Evolutionary conservation across 805 yeast species (phyloP).

Genomic region (Kurtzmaniella fragi): DNA sequence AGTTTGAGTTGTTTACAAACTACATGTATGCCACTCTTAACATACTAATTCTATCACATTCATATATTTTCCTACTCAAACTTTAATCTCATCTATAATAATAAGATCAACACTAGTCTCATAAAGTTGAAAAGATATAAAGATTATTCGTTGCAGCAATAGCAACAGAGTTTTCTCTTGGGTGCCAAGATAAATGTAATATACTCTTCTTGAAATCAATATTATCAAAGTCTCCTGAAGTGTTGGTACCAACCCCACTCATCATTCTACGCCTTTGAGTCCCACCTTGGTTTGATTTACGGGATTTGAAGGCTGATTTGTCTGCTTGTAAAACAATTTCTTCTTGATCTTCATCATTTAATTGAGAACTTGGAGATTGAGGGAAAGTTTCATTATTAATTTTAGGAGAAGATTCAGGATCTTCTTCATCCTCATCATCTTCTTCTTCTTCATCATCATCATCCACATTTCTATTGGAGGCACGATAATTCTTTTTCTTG

Average conservation of each 20-base stretch:
- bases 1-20: too few relatives aligned
- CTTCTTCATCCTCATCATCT: constrained; percentile 23
- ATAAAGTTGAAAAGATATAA: constrained; percentile 75
- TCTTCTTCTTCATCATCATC: constrained; percentile 43
- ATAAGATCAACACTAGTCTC: constrained; percentile 10
- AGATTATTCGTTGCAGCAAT: constrained; percentile 97
- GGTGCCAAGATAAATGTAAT: constrained; percentile 97
- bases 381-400: constrained; percentile 19
- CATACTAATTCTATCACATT: too few relatives aligned
- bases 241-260: constrained; percentile 43
- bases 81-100: not conserved
- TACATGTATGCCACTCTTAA: too few relatives aligned
- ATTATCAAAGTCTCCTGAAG: constrained; percentile 66
- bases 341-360: constrained; percentile 34
- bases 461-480: constrained; percentile 11
- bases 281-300: constrained; percentile 45
- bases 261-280: constrained; percentile 46
- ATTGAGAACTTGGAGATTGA: constrained; percentile 27
- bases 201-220: constrained; percentile 94
- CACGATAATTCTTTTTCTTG: not conserved
- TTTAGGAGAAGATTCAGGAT: constrained; percentile 23
- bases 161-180: constrained; percentile 92
- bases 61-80: too few relatives aligned
- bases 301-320: constrained; percentile 88
- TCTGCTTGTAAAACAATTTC: constrained; percentile 93